phyloP scores from a whole-genome alignment of 495 filamentous ascomycete species.

The Evansstolkia leycettana region DNA sequence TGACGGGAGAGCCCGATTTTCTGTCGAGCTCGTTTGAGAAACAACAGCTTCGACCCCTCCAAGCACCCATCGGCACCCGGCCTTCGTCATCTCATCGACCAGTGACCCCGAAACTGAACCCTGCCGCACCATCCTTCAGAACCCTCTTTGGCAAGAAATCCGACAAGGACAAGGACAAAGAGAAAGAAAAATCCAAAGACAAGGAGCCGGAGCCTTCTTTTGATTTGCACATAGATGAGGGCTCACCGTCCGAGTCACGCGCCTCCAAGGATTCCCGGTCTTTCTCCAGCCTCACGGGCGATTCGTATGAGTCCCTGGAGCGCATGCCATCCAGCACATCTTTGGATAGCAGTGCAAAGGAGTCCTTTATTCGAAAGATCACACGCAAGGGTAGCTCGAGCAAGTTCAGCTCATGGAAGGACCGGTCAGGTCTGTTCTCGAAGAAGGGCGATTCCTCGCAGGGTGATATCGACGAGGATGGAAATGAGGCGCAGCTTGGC shows the following conservation, averaged over 20 bases:
- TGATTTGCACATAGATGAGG: conserved; percentile 32
- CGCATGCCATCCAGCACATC: conserved; percentile 53
- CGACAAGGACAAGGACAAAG: conserved; percentile 25
- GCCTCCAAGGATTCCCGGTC: conserved; percentile 50
- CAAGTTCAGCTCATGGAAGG: conserved; percentile 67
- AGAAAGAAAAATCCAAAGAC: conserved; percentile 21
- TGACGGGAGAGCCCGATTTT: conserved; percentile 35
- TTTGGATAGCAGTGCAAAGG: conserved; percentile 48
- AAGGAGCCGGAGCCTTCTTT: conserved; percentile 20
- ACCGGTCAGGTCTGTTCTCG: conserved; percentile 47
- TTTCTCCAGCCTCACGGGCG: conserved; percentile 49
- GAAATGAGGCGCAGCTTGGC: conserved; percentile 31
- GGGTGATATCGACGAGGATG: conserved; percentile 38
- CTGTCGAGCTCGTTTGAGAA: conserved; percentile 30
- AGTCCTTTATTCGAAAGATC: conserved; percentile 58
- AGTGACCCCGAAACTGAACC: conserved; percentile 47
- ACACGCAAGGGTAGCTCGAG: conserved; percentile 68
- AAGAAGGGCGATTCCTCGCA: conserved; percentile 47
- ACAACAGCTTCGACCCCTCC: conserved; percentile 30
- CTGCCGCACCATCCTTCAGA: conserved; percentile 47
- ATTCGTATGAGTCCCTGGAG: conserved; percentile 67
- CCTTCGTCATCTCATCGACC: conserved; percentile 42
- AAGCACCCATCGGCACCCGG: conserved; percentile 42
- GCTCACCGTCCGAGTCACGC: conserved; percentile 51
- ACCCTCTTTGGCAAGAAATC: conserved; percentile 35